These are phyloP conservation scores for Rhynchospora pubera DNA, from an alignment of 176 grass and related monocot species.

Conservation along the genomic window DNA sequence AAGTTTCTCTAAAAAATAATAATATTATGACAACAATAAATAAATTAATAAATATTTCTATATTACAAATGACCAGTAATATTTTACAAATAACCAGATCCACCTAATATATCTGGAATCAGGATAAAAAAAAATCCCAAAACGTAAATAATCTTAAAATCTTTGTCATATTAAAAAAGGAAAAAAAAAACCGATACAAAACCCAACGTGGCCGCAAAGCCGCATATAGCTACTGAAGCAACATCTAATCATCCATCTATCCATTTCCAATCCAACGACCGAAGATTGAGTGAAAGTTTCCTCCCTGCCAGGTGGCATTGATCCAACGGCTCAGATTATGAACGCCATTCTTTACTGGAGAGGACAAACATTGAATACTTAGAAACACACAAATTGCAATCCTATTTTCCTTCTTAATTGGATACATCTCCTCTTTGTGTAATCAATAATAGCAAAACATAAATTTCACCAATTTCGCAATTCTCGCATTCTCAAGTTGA, in stretches of 20 bases:
- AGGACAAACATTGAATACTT: neutral
- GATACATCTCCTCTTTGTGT: neutral
- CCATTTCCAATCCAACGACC: neutral
- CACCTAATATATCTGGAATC: neutral
- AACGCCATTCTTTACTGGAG: too few relatives aligned
- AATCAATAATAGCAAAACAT: neutral
- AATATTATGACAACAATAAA: too few relatives aligned
- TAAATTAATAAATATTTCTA: too few relatives aligned
- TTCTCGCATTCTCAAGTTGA: neutral
- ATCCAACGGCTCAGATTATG: neutral
- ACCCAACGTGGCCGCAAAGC: neutral
- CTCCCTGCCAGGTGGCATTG: neutral
- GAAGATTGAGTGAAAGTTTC: neutral
- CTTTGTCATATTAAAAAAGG: neutral
- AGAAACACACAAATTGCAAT: conserved; percentile 10
- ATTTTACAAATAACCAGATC: conserved; percentile 6
- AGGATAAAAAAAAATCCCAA: neutral
- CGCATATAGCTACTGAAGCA: neutral
- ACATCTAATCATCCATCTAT: neutral
- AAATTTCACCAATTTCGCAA: neutral
- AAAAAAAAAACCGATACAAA: neutral
- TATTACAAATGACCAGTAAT: neutral
- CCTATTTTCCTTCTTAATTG: conserved; percentile 10
- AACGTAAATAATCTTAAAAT: neutral
- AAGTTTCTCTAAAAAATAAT: too few relatives aligned